Conservation (phyloP, 805 yeast genomes). For the Cephaloascus fragrans region DNA sequence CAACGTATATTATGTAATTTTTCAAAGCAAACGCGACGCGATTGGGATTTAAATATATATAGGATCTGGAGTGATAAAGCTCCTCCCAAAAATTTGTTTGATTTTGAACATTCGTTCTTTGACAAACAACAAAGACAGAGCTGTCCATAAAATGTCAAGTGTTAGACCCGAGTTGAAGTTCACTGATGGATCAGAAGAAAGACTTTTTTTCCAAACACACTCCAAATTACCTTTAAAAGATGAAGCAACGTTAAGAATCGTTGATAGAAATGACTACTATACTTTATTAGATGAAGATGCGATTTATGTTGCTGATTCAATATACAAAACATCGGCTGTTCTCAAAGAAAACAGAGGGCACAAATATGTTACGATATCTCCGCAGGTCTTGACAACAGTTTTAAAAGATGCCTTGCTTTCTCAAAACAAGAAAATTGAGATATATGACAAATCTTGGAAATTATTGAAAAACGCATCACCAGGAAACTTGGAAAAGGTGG, state of each 20-base stretch:
- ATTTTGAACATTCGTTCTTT: too few species aligned
- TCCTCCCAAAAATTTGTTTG: too few species aligned
- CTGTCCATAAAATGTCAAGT: conserved; percentile 11
- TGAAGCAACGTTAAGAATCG: conserved; percentile 51
- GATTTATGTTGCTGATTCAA: conserved; percentile 65
- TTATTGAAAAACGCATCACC: conserved; percentile 66
- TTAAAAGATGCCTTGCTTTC: conserved; percentile 60
- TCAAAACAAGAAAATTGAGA: conserved; percentile 67
- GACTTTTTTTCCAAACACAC: conserved; percentile 38
- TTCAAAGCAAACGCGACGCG: too few species aligned
- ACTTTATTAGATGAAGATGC: conserved; percentile 72
- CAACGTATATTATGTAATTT: too few species aligned
- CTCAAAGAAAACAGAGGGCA: conserved; percentile 47
- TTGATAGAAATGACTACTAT: conserved; percentile 77
- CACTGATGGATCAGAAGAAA: conserved; percentile 25
- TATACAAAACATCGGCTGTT: conserved; percentile 79
- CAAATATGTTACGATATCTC: conserved; percentile 68
- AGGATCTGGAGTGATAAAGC: too few species aligned
- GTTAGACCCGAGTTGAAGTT: conserved; percentile 20
- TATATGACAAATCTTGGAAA: conserved; percentile 62
- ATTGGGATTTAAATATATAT: too few species aligned
- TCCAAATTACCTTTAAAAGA: conserved; percentile 39
- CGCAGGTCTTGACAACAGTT: conserved; percentile 59
- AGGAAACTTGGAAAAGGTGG: conserved; percentile 76
- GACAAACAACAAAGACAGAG: too few species aligned